These are phyloP conservation scores for Circinella umbellata DNA, from an alignment of 371 early-diverging fungal species.

Conservation along the genomic window DNA sequence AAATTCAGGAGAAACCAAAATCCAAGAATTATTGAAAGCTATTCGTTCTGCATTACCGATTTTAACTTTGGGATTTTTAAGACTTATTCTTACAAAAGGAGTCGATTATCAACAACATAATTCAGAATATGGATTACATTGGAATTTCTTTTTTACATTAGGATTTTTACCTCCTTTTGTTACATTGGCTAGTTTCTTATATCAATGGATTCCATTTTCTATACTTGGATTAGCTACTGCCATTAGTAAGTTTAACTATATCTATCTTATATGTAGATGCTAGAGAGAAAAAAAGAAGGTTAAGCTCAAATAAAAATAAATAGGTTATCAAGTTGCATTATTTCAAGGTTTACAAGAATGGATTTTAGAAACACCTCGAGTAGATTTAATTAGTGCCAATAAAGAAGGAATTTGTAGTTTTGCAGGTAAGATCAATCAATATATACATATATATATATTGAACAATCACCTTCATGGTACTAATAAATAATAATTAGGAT, in stretches of 20 bases:
- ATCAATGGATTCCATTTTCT: constrained; percentile 44
- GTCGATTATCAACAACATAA: constrained; percentile 93
- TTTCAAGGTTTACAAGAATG: constrained; percentile 70
- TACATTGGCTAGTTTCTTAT: constrained; percentile 54
- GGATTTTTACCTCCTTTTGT: constrained; percentile 84
- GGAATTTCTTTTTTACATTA: constrained; percentile 98
- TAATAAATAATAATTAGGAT: constrained; percentile 57
- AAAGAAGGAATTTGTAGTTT: constrained; percentile 92
- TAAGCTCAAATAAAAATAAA: background rate
- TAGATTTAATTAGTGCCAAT: constrained; percentile 82
- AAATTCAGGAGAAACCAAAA: constrained; percentile 29
- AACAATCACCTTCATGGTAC: too few species aligned
- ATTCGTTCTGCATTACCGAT: constrained; percentile 64
- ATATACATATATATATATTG: too few species aligned
- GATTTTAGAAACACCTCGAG: constrained; percentile 80
- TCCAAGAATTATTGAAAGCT: constrained; percentile 28
- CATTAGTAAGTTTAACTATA: constrained; percentile 47
- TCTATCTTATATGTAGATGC: too few species aligned
- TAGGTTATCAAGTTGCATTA: constrained; percentile 64
- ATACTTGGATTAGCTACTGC: constrained; percentile 52
- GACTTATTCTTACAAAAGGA: constrained; percentile 76
- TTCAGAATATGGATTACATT: constrained; percentile 96
- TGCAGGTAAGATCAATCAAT: constrained; percentile 57
- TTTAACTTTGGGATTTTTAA: constrained; percentile 72
- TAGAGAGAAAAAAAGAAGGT: background rate